Evolutionary conservation across 345 rosid genomes (phyloP), one percentile per base, ranked within the genome.

Genomic region (Salix caprea): DNA sequence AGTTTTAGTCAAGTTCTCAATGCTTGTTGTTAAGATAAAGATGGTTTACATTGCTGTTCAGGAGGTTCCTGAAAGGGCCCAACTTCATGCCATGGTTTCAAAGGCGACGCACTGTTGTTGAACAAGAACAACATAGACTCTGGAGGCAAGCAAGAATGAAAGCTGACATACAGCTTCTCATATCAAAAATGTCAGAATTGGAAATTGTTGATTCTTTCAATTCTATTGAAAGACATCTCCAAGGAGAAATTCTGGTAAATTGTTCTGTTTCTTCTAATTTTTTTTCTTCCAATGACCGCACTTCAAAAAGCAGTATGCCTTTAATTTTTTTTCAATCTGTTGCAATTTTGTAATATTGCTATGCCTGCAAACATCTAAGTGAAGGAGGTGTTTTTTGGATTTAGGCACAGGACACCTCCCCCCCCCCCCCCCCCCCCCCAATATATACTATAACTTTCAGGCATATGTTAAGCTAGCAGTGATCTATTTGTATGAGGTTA

Each of bases 81-180:
- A 96, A 96, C 83, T 96, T 96, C 85, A 74, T 85, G 86, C 95
- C 99, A 23, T 96, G 99, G 99, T 96, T 96, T 79, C 92, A 86
- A 78, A 87, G 97, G 83, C 83, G 97, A 74, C 93, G 90, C 54
- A 84, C 88, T 23, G 90, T 88, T 74, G 94, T 93, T 0, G 90
- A 93, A 86, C 96, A 90, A 80, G 97, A 96, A 78, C 99, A 96
- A 69, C 86, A 87, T 81, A 91, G 90, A 76, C 80, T 92, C 73
- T 96, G 98, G 98, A 90, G 87, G 88, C 85, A 87, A 75, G 95
- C 97, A 60, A 96, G 98, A 82, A 83, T 87, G 91, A 91, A 87
- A 80, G 81, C 94, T 71, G 91, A 91, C 78, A 87, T 92, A 86
- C 84, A 83, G 69, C 87, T 79, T 54, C 87, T 93, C 70, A 85